Evolutionary conservation across 1,139 yeast genomes (phyloP).

Genomic region (Geotrichum reessii): DNA sequence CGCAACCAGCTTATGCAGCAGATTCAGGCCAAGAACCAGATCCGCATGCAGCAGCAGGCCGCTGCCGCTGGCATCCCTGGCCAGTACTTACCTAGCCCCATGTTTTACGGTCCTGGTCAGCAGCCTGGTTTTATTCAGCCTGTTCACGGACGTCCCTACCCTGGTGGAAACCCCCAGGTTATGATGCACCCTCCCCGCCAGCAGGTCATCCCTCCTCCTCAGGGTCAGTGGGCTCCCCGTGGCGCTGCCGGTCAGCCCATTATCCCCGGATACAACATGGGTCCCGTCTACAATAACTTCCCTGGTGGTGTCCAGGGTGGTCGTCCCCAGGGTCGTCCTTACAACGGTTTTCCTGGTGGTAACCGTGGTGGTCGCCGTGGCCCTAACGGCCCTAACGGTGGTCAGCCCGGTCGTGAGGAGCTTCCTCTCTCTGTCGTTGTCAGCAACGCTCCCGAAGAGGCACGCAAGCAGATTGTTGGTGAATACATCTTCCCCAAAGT

Average conservation of each 20-base stretch:
- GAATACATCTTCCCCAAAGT: slow-evolving; percentile 96
- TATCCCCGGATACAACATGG: slow-evolving; percentile 57
- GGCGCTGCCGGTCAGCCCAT: slow-evolving; percentile 32
- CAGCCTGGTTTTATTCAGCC: slow-evolving; percentile 75
- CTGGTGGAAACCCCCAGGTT: slow-evolving; percentile 81
- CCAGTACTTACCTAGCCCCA: slow-evolving; percentile 84
- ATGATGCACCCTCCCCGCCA: slow-evolving; percentile 69
- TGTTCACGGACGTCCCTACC: slow-evolving; percentile 66
- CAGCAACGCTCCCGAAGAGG: slow-evolving; percentile 52
- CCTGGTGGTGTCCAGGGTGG: slow-evolving; percentile 37
- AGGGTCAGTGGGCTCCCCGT: slow-evolving; percentile 63
- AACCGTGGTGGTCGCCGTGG: slow-evolving; percentile 24
- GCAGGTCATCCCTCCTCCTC: slow-evolving; percentile 58
- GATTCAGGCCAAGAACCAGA: slow-evolving; percentile 96
- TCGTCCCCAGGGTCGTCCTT: slow-evolving; percentile 34
- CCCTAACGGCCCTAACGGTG: slow-evolving; percentile 23
- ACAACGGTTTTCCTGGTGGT: slow-evolving; percentile 24
- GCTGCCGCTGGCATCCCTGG: slow-evolving; percentile 80
- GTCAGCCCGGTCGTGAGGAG: slow-evolving; percentile 23
- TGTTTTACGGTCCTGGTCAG: slow-evolving; percentile 78
- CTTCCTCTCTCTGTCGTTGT: slow-evolving; percentile 34
- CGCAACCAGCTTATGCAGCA: slow-evolving; percentile 96
- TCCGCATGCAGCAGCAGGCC: slow-evolving; percentile 91
- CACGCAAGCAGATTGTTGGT: slow-evolving; percentile 95
- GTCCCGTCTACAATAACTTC: slow-evolving; percentile 67